phyloP scores from a whole-genome alignment of 2,329 filamentous ascomycete species.

The Fusarium xyrophilum region DNA sequence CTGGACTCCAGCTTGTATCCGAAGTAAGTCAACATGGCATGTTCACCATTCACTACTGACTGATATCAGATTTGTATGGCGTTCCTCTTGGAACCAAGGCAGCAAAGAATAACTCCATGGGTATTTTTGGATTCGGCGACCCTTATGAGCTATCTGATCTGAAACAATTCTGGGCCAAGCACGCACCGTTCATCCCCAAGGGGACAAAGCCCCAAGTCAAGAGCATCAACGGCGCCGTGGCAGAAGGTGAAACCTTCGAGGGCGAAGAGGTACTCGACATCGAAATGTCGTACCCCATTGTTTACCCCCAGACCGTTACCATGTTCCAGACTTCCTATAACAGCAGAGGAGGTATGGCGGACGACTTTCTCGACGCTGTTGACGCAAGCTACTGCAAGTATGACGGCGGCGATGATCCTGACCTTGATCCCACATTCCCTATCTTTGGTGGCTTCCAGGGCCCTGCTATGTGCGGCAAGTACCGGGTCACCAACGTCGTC shows the following conservation, averaged over 20 bases:
- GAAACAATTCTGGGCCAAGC: background rate
- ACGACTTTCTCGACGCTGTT: background rate
- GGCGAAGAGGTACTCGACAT: slow-evolving; percentile 1
- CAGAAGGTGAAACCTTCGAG: background rate
- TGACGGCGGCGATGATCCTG: background rate
- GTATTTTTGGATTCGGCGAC: background rate
- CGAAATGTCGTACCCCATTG: background rate
- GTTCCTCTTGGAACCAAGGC: background rate
- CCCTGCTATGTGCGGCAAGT: slow-evolving; percentile 4
- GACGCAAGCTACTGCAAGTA: slow-evolving; percentile 9
- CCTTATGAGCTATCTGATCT: background rate
- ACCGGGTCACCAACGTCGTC: background rate
- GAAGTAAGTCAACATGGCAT: background rate
- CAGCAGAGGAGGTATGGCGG: background rate
- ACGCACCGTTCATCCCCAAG: background rate
- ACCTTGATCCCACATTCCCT: background rate
- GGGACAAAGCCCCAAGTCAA: background rate
- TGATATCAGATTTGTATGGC: background rate
- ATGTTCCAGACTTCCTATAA: background rate
- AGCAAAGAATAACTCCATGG: background rate
- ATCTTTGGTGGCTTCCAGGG: background rate
- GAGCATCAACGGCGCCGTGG: background rate
- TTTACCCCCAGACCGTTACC: background rate
- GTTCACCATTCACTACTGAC: accelerated
- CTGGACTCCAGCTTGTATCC: slow-evolving; percentile 3